Evolutionary conservation across 805 yeast genomes (phyloP), one percentile per base, ranked within the genome.

Genomic region (Yarrowia sp.): DNA sequence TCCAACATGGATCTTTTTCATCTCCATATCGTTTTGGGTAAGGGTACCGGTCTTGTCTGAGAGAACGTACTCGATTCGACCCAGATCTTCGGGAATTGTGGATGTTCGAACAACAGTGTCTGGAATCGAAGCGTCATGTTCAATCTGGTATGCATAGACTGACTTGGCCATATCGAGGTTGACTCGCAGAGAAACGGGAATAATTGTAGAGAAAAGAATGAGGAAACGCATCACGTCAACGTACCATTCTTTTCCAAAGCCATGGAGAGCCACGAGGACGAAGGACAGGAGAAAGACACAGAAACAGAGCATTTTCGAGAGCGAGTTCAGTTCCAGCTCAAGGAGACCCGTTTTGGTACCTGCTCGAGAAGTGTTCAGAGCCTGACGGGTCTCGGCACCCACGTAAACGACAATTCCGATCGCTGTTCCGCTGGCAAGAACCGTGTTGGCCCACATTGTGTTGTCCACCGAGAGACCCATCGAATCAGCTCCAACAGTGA

Each of bases 401-500:
- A 98, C 94, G 77, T 92, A 95, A 2, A 92, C 82, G 15, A 95
- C 86, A 73, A 94, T 87, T 1, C 97, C 99, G 59, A 93, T 82
- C 8, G 96, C 95, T 3, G 91, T 85, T 14, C 98, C 98, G 0
- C 97, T 90, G 0, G 99, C 98, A 15, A 96, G 82, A 0, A 96
- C 98, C 0, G 99, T 95, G 77, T 95, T 95, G 14, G 98, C 98
- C 99, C 99, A 95, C 76, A 96, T 78, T 0, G 99, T 92, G 75
- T 94, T 93, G 77, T 95, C 99, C 10, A 95, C 87, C 3, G 89
- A 83, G 14, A 95, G 80, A n/a, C 80, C 78, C 11, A 71, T 69
- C 42, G 77, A 74, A 4, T 95, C 90, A 26, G 84, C 80, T 1
- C 87, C 82, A 70, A 83, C 82, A 2, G 86, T 81, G 26, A 93